A percentile compares a stretch with the other conserved stretches of the same genome.
phyloP scores from a whole-genome alignment of 805 yeast genomes.

The Starmerella stellata region DNA sequence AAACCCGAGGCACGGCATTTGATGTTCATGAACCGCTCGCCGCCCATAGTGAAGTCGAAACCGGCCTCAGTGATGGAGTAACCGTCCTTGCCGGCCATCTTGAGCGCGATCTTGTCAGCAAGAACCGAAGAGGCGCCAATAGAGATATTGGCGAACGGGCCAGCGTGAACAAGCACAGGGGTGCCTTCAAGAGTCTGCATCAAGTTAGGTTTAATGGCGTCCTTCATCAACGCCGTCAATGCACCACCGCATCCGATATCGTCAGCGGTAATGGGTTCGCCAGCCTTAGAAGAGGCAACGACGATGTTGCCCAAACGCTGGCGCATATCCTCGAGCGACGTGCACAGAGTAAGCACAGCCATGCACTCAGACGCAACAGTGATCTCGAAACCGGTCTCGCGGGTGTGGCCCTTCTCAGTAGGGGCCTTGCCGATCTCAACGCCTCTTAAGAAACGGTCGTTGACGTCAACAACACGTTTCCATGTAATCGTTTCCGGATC shows the following conservation, averaged over 20 bases:
- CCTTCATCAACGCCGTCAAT: slow-evolving; percentile 78
- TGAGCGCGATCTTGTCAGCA: slow-evolving; percentile 84
- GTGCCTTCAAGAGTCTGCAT: slow-evolving; percentile 97
- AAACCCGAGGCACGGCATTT: slow-evolving; percentile 90
- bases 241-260: slow-evolving; percentile 95
- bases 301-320: slow-evolving; percentile 75
- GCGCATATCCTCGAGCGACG: slow-evolving; percentile 65
- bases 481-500: slow-evolving; percentile 81
- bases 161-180: slow-evolving; percentile 96
- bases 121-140: slow-evolving; percentile 91
- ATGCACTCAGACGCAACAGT: slow-evolving; percentile 92
- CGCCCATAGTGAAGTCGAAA: slow-evolving; percentile 97
- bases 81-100: slow-evolving; percentile 71
- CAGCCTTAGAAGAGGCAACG: slow-evolving; percentile 58
- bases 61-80: slow-evolving; percentile 96
- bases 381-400: slow-evolving; percentile 85
- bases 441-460: slow-evolving; percentile 80
- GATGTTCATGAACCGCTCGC: slow-evolving; percentile 89
- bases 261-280: slow-evolving; percentile 79
- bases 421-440: slow-evolving; percentile 82
- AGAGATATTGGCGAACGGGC: slow-evolving; percentile 94
- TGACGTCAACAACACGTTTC: slow-evolving; percentile 85
- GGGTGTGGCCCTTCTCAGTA: slow-evolving; percentile 74
- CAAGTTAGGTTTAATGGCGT: slow-evolving; percentile 86
- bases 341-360: slow-evolving; percentile 83